Conservation (phyloP, 495 filamentous ascomycete genomes). For the Entonaema liquescens region DNA sequence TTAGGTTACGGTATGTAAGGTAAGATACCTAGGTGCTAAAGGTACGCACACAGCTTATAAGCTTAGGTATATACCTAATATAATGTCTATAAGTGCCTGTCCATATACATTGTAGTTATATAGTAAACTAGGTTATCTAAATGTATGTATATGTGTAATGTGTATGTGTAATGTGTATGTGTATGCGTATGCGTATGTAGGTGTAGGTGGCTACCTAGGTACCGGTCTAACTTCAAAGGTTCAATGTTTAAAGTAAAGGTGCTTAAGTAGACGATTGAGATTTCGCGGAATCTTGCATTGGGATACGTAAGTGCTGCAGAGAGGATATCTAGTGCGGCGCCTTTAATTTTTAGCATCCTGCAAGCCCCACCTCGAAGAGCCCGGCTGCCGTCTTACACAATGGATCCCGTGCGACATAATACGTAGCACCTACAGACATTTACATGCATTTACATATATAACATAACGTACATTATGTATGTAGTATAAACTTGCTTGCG, state of each 20-base stretch:
- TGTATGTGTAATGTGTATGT: neutral
- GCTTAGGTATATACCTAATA: neutral
- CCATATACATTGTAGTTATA: no score
- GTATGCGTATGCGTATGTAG: neutral
- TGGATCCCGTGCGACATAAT: neutral
- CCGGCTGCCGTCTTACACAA: conserved; percentile 41
- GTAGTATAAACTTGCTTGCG: conserved; percentile 4
- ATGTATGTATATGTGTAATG: neutral
- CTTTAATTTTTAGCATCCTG: conserved; percentile 33
- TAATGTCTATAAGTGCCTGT: neutral
- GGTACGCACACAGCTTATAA: neutral
- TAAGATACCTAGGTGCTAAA: conserved; percentile 15
- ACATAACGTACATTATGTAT: neutral
- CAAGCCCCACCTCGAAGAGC: conserved; percentile 37
- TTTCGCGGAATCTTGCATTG: conserved; percentile 48
- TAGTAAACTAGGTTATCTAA: no score
- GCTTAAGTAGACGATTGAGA: conserved; percentile 28
- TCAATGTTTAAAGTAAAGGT: neutral
- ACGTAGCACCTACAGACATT: conserved; percentile 7
- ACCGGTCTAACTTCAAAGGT: neutral
- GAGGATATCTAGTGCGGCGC: conserved; percentile 33
- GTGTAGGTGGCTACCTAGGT: conserved; percentile 1
- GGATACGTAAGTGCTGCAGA: conserved; percentile 45
- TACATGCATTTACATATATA: neutral
- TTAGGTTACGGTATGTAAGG: conserved; percentile 39